These are phyloP conservation scores for Fagopyrum homotropicum DNA, from an alignment of 148 eudicot species.

Conservation along the genomic window DNA sequence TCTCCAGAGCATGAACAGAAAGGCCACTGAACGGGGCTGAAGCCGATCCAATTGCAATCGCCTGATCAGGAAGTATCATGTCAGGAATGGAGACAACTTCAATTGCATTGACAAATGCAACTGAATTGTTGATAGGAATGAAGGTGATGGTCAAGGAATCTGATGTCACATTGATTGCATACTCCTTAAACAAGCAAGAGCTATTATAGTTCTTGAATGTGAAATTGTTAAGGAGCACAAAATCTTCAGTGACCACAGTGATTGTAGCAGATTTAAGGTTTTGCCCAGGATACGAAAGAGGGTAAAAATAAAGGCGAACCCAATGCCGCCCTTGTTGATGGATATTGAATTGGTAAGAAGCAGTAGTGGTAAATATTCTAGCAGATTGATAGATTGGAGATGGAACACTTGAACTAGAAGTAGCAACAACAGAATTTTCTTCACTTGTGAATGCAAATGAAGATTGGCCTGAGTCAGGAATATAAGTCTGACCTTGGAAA, in stretches of 20 bases:
- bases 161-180: slow-evolving; percentile 66
- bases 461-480: slow-evolving; percentile 63
- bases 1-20: slow-evolving; percentile 54
- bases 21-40: slow-evolving; percentile 49
- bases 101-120: slow-evolving; percentile 87
- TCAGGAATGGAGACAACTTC: slow-evolving; percentile 87
- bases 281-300: slow-evolving; percentile 39
- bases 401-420: slow-evolving; percentile 57
- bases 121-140: slow-evolving; percentile 76
- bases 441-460: slow-evolving; percentile 42
- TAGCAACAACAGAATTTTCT: slow-evolving; percentile 35
- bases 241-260: slow-evolving; percentile 78
- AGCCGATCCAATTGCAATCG: slow-evolving; percentile 34
- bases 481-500: slow-evolving; percentile 61
- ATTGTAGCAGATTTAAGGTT: slow-evolving; percentile 53
- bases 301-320: slow-evolving; percentile 82
- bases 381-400: slow-evolving; percentile 64
- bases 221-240: slow-evolving; percentile 78
- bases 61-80: slow-evolving; percentile 56
- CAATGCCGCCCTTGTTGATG: slow-evolving; percentile 79
- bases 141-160: slow-evolving; percentile 46
- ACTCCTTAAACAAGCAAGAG: slow-evolving; percentile 74
- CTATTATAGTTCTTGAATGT: slow-evolving; percentile 54
- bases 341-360: slow-evolving; percentile 57
- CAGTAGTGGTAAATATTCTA: slow-evolving; percentile 41